A percentile compares a stretch with the other conserved stretches of the same genome.
These are phyloP conservation scores for Pseudogymnoascus sp. DNA, from an alignment of 2,329 filamentous ascomycete species.

Conservation along the genomic window DNA sequence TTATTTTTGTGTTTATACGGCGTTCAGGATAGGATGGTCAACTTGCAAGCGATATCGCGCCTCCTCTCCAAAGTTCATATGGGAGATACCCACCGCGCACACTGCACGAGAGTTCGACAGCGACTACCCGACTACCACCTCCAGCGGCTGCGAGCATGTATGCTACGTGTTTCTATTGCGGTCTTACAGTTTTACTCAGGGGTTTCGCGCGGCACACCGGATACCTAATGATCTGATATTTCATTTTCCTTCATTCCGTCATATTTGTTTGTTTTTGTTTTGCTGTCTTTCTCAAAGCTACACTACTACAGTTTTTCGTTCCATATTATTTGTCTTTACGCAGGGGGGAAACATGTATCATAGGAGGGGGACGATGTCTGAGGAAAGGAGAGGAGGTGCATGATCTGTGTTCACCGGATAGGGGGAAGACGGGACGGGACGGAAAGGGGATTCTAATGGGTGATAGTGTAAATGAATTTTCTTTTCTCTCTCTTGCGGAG, in stretches of 20 bases:
- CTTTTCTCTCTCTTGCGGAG: neutral
- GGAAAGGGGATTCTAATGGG: conserved; percentile 4
- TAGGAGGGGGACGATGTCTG: neutral
- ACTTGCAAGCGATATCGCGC: neutral
- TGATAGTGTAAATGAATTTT: neutral
- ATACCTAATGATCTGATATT: conserved; percentile 7
- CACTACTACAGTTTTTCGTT: neutral
- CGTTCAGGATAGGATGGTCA: neutral
- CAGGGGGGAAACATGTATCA: neutral
- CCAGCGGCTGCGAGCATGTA: neutral
- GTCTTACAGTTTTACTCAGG: neutral
- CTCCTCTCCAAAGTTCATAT: neutral
- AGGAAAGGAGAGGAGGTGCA: neutral
- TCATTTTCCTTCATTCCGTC: no score
- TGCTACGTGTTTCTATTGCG: neutral
- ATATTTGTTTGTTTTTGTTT: neutral
- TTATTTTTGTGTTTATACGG: neutral
- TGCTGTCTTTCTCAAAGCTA: neutral
- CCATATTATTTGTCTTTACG: neutral
- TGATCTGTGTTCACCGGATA: neutral
- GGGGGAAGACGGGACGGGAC: neutral
- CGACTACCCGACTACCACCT: neutral
- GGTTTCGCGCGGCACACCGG: neutral
- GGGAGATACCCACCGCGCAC: neutral
- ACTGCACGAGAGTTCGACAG: neutral